Evolutionary conservation across 2,329 filamentous ascomycete genomes (phyloP).

Genomic region (Onygenales sp.): DNA sequence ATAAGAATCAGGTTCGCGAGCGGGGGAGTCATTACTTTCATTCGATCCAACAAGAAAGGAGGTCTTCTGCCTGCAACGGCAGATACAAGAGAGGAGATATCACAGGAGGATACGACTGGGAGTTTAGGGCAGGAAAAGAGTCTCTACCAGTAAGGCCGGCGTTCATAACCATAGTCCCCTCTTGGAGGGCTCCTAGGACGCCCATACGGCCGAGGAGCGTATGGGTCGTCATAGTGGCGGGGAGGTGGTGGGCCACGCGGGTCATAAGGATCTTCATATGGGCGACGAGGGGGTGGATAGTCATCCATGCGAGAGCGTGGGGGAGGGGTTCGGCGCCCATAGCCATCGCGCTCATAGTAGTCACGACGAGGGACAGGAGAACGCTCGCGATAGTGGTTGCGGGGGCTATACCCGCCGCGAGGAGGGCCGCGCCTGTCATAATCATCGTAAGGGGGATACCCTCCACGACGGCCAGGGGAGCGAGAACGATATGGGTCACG

Average conservation of each 20-base stretch:
- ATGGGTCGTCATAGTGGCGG: constrained; percentile 50
- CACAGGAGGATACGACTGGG: constrained; percentile 16
- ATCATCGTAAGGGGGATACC: constrained; percentile 60
- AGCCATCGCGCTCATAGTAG: constrained; percentile 74
- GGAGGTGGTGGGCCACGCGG: constrained; percentile 43
- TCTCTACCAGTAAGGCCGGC: constrained; percentile 36
- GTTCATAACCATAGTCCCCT: constrained; percentile 34
- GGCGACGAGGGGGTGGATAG: constrained; percentile 52
- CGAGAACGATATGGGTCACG: constrained; percentile 70
- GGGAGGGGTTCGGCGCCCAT: constrained; percentile 71
- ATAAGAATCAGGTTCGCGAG: constrained; percentile 9
- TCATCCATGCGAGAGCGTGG: constrained; percentile 57
- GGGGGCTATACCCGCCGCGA: constrained; percentile 74
- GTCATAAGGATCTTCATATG: constrained; percentile 53
- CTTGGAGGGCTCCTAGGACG: constrained; percentile 33
- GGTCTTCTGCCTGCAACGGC: neutral
- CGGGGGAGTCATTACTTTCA: constrained; percentile 4
- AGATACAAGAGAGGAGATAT: constrained; percentile 1
- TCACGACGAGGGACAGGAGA: constrained; percentile 67
- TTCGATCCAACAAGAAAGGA: constrained; percentile 2
- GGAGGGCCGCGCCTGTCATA: constrained; percentile 75
- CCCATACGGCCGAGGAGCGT: constrained; percentile 45
- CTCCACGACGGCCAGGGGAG: constrained; percentile 62
- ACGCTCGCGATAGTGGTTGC: constrained; percentile 77
- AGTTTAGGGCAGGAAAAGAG: constrained; percentile 14